phyloP scores from a whole-genome alignment of 2,329 filamentous ascomycete species.

The Trichoderma atroviride region DNA sequence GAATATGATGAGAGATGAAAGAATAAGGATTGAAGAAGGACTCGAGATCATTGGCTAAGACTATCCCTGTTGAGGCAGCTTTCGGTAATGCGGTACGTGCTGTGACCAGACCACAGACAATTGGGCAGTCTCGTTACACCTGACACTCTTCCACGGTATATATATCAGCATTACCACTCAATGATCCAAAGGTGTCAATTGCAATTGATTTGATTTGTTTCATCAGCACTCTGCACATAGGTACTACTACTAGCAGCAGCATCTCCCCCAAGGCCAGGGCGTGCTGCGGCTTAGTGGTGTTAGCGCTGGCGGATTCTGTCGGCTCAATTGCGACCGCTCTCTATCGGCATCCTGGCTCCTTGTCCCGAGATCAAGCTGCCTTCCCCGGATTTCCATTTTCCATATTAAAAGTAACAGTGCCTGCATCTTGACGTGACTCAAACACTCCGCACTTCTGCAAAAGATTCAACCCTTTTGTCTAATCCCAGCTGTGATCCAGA shows the following conservation, averaged over 20 bases:
- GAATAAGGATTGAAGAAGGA: background rate
- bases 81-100: background rate
- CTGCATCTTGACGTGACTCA: background rate
- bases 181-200: background rate
- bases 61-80: background rate
- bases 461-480: background rate
- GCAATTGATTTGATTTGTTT: background rate
- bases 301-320: conserved; percentile 36
- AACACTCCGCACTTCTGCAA: background rate
- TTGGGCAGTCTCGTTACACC: background rate
- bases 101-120: background rate
- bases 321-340: conserved; percentile 39
- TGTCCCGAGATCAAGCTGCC: conserved; percentile 2
- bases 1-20: background rate
- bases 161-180: background rate
- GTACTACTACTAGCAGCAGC: background rate
- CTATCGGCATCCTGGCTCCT: conserved; percentile 22
- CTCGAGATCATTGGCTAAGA: background rate
- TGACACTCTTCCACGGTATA: background rate
- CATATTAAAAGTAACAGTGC: background rate
- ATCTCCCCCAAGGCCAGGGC: no score
- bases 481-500: conserved; percentile 10
- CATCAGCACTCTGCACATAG: background rate
- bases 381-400: conserved; percentile 17
- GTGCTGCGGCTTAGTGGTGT: background rate